A percentile compares a stretch with the other conserved stretches of the same genome.
phyloP scores from a whole-genome alignment of 2,329 filamentous ascomycete genomes.

The Colletotrichum incanum region DNA sequence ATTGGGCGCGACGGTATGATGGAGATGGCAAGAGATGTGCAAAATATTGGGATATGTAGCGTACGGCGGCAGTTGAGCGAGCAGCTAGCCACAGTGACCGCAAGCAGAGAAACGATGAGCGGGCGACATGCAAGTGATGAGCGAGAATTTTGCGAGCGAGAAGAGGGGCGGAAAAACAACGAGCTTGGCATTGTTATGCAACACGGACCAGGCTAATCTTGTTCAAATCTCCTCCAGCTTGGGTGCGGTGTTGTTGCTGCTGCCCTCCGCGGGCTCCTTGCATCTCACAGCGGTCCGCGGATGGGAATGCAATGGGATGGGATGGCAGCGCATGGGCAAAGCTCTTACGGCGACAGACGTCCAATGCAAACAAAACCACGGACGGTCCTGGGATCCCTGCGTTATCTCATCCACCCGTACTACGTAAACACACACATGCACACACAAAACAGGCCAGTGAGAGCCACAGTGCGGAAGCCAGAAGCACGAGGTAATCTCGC shows the following conservation, averaged over 20 bases:
- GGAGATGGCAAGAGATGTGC: not conserved
- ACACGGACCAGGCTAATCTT: slow-evolving; percentile 17
- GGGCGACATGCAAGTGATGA: not conserved
- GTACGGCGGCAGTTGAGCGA: slow-evolving; percentile 20
- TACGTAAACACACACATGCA: not conserved
- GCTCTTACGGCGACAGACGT: slow-evolving; percentile 23
- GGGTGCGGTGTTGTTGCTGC: not conserved
- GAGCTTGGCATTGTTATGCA: slow-evolving; percentile 14
- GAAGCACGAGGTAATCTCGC: slow-evolving; percentile 32
- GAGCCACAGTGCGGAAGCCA: slow-evolving; percentile 31
- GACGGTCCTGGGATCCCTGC: slow-evolving; percentile 26
- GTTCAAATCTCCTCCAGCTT: not conserved
- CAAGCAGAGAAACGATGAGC: slow-evolving; percentile 13
- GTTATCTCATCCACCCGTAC: not conserved
- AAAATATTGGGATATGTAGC: not conserved
- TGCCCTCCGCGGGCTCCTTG: slow-evolving; percentile 4
- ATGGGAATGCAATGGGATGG: slow-evolving; percentile 22
- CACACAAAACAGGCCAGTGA: slow-evolving; percentile 17
- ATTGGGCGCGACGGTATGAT: not conserved
- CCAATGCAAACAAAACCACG: slow-evolving; percentile 24
- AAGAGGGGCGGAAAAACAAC: not conserved
- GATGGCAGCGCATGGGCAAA: slow-evolving; percentile 39
- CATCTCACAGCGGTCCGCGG: slow-evolving; percentile 6
- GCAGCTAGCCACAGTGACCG: not conserved
- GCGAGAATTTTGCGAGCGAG: not conserved